phyloP scores from a whole-genome alignment of 2,329 filamentous ascomycete species.

The Neopestalotiopsis sp. region DNA sequence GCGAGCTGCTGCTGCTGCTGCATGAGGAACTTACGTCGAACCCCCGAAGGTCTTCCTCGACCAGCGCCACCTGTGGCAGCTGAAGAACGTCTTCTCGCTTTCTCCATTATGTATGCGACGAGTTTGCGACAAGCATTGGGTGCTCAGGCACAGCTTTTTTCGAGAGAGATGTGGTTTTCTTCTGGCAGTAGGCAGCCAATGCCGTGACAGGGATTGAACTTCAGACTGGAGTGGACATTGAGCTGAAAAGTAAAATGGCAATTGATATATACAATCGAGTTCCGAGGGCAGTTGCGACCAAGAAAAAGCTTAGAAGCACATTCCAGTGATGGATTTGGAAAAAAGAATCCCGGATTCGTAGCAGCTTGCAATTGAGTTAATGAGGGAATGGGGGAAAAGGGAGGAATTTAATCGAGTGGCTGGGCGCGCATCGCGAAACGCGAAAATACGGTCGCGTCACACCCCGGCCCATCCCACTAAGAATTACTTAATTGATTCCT shows the following conservation, averaged over 20 bases:
- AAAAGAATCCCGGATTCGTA: conserved; percentile 1
- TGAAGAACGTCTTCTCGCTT: conserved; percentile 4
- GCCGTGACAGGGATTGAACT: neutral
- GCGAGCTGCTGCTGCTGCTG: conserved; percentile 15
- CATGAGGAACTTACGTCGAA: conserved; percentile 43
- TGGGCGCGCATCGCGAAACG: conserved; percentile 16
- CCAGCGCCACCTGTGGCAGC: conserved; percentile 9
- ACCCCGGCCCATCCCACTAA: conserved; percentile 3
- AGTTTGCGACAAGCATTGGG: neutral
- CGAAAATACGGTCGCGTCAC: conserved; percentile 11
- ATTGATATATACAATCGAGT: neutral
- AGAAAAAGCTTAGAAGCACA: neutral
- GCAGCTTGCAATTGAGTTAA: neutral
- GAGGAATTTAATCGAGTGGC: conserved; percentile 14
- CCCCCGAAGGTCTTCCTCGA: conserved; percentile 12
- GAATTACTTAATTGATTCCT: conserved; percentile 18
- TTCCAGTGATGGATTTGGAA: conserved; percentile 10
- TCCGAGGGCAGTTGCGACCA: neutral
- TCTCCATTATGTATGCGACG: neutral
- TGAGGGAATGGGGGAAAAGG: conserved; percentile 10
- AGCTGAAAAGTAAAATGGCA: neutral
- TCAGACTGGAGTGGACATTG: neutral
- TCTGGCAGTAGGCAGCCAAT: neutral
- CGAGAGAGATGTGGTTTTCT: neutral
- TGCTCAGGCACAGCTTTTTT: neutral